Evolutionary conservation across 345 rosid species (phyloP).

Genomic region (Theobroma cacao): DNA sequence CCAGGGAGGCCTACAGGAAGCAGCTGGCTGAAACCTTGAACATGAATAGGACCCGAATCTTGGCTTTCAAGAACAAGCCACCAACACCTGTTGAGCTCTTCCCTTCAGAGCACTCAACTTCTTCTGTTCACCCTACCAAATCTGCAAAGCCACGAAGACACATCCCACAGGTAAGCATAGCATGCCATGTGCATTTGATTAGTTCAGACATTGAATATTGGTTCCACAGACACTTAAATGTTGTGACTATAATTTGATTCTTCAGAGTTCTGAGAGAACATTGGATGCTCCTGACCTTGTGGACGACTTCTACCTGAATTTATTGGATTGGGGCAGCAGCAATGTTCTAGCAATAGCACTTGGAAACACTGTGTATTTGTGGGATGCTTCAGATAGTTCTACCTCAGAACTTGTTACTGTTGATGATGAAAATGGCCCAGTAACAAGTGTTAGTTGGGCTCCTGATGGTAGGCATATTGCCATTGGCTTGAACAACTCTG

Average conservation of each 20-base stretch:
- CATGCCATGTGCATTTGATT: background rate
- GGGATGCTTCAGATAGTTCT: constrained; percentile 49
- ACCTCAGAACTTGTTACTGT: constrained; percentile 51
- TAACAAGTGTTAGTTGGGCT: constrained; percentile 58
- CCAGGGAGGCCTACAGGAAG: constrained; percentile 64
- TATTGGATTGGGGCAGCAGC: constrained; percentile 51
- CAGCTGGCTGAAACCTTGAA: constrained; percentile 57
- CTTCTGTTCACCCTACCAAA: constrained; percentile 24
- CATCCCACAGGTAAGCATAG: constrained; percentile 42
- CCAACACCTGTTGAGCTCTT: constrained; percentile 28
- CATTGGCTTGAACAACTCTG: constrained; percentile 46
- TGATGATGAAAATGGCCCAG: constrained; percentile 40
- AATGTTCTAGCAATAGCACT: constrained; percentile 45
- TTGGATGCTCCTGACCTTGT: constrained; percentile 52
- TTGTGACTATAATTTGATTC: background rate
- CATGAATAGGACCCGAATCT: constrained; percentile 60
- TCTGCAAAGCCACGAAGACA: constrained; percentile 27
- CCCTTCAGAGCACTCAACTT: constrained; percentile 13
- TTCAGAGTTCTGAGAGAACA: constrained; percentile 46
- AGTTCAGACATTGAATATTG: background rate
- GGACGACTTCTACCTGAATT: constrained; percentile 50
- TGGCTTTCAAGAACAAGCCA: constrained; percentile 73
- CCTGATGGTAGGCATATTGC: constrained; percentile 49
- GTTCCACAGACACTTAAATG: background rate
- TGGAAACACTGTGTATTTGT: constrained; percentile 36